A percentile compares a stretch with the other conserved stretches of the same genome.
Conservation (phyloP, 306 rosid species). For the Acacia crassicarpa region DNA sequence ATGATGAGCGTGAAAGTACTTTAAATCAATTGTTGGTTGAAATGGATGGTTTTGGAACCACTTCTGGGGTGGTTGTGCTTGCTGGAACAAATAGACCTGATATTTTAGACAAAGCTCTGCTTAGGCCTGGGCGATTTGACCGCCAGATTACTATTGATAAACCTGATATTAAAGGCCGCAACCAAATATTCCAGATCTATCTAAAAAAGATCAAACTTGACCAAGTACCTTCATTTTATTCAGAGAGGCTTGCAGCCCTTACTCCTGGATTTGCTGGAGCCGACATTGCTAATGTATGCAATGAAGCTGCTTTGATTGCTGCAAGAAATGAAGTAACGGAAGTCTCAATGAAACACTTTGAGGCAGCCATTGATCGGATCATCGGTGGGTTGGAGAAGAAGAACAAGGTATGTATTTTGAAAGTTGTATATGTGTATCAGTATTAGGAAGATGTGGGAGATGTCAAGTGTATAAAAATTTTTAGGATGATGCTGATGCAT, state of each 20-base stretch:
- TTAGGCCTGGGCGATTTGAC: constrained; percentile 96
- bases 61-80: constrained; percentile 93
- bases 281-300: constrained; percentile 98
- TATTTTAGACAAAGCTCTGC: constrained; percentile 88
- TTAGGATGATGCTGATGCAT: constrained; percentile 13
- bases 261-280: constrained; percentile 99
- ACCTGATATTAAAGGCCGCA: constrained; percentile 91
- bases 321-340: constrained; percentile 65
- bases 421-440: neutral
- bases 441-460: neutral
- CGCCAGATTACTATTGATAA: constrained; percentile 78
- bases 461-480: neutral
- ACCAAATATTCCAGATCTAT: constrained; percentile 87
- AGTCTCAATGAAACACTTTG: constrained; percentile 81
- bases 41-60: constrained; percentile 98
- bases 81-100: constrained; percentile 99
- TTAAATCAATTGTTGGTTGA: constrained; percentile 94
- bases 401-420: constrained; percentile 63
- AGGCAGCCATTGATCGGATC: constrained; percentile 88
- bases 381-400: constrained; percentile 98
- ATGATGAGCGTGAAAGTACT: constrained; percentile 97
- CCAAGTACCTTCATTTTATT: constrained; percentile 77
- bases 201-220: constrained; percentile 85
- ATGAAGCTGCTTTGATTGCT: constrained; percentile 96
- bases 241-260: constrained; percentile 93